Conservation (phyloP, 2,329 filamentous ascomycete genomes). For the Ceratocystis variospora region DNA sequence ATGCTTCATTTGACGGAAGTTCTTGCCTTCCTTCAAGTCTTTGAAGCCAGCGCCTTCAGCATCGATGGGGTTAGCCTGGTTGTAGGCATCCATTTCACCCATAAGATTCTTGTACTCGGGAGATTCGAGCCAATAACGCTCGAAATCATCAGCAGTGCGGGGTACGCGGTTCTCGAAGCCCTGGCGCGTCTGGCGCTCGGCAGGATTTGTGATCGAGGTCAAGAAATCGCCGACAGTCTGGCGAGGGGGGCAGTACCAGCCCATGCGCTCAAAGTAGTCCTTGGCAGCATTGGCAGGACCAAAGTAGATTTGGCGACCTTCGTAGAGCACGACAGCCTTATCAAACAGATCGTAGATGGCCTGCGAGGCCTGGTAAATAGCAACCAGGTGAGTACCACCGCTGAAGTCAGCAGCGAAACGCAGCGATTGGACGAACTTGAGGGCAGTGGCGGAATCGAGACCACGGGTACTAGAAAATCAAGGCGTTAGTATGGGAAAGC, state of each 20-base stretch:
- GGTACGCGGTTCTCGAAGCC: conserved; percentile 51
- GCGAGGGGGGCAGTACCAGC: conserved; percentile 51
- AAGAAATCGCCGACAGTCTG: conserved; percentile 59
- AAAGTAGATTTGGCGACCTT: conserved; percentile 66
- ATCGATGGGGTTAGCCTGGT: conserved; percentile 33
- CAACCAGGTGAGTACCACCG: conserved; percentile 47
- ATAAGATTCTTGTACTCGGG: conserved; percentile 32
- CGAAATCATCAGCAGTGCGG: conserved; percentile 57
- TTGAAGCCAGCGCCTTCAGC: conserved; percentile 29
- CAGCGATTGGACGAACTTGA: conserved; percentile 58
- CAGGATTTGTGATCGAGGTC: conserved; percentile 52
- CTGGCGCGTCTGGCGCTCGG: conserved; percentile 39
- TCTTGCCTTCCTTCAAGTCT: conserved; percentile 36
- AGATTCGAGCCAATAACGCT: conserved; percentile 33
- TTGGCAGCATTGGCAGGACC: conserved; percentile 48
- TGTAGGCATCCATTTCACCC: conserved; percentile 37
- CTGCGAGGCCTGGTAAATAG: conserved; percentile 60
- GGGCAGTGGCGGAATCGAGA: conserved; percentile 57
- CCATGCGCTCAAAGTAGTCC: conserved; percentile 52
- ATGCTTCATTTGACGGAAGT: conserved; percentile 38
- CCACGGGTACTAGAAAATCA: conserved; percentile 43
- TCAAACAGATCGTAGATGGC: conserved; percentile 61
- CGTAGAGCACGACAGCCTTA: conserved; percentile 60
- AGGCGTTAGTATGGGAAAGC: not conserved
- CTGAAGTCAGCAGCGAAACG: conserved; percentile 51